Conservation (phyloP, 129 eudicot genomes). For the Smallanthus sonchifolius region DNA sequence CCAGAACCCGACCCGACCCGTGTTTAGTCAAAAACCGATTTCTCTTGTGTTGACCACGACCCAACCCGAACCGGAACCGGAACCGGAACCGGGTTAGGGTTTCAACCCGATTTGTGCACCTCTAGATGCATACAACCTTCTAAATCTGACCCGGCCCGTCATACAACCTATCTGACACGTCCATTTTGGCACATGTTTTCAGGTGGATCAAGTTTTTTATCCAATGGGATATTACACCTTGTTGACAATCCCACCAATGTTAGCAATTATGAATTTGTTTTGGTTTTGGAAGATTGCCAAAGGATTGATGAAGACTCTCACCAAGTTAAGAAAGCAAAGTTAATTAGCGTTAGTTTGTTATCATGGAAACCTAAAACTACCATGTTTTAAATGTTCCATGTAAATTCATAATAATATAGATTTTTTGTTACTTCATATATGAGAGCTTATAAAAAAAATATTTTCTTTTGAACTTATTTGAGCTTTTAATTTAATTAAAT, state of each 20-base stretch:
- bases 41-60: too few species aligned
- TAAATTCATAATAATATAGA: too few species aligned
- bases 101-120: too few species aligned
- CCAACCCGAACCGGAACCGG: too few species aligned
- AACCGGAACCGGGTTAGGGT: too few species aligned
- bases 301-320: constrained; percentile 77
- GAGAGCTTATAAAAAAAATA: too few species aligned
- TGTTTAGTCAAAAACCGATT: too few species aligned
- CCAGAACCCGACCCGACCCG: too few species aligned
- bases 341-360: constrained; percentile 26
- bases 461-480: too few species aligned
- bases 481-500: too few species aligned
- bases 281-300: constrained; percentile 90
- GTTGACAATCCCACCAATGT: constrained; percentile 45
- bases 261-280: constrained; percentile 65
- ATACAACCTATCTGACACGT: not conserved
- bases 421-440: too few species aligned
- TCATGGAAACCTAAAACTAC: not conserved
- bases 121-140: not conserved
- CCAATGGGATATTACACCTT: constrained; percentile 69
- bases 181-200: constrained; percentile 15
- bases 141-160: not conserved
- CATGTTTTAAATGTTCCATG: too few species aligned
- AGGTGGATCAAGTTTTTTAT: constrained; percentile 58
- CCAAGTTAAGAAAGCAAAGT: constrained; percentile 37